Evolutionary conservation across 2,329 filamentous ascomycete genomes (phyloP).

Genomic region (Neopestalotiopsis clavispora): DNA sequence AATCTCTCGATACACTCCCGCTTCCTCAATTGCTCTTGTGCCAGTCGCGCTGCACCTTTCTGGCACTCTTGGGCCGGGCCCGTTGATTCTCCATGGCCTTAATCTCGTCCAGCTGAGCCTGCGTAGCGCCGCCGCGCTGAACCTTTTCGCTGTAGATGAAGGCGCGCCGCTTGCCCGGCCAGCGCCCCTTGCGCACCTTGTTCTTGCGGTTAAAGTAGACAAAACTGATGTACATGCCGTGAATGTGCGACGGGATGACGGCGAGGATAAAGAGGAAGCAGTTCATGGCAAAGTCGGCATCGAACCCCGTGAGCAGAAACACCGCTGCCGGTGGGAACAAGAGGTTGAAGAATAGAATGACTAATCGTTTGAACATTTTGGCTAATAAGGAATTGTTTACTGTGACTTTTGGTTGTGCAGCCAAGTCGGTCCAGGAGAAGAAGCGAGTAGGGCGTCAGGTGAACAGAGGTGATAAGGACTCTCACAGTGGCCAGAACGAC

Average conservation of each 20-base stretch:
- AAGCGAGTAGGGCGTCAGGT: not conserved
- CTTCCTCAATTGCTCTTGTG: not conserved
- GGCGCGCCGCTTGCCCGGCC: not conserved
- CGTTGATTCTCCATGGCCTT: not conserved
- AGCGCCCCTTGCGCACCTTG: slow-evolving; percentile 13
- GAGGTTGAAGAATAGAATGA: slow-evolving; percentile 12
- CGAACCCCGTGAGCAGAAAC: slow-evolving; percentile 1
- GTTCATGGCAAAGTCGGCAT: slow-evolving; percentile 12
- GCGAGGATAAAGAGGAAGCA: slow-evolving; percentile 15
- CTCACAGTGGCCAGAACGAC: no score
- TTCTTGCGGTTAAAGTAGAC: slow-evolving; percentile 16
- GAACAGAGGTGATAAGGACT: no score
- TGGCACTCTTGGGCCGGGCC: not conserved
- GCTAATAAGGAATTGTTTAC: not conserved
- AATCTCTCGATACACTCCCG: not conserved
- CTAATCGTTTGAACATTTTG: slow-evolving; percentile 15
- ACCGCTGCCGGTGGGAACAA: slow-evolving; percentile 9
- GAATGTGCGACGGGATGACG: slow-evolving; percentile 16
- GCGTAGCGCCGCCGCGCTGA: slow-evolving; percentile 8
- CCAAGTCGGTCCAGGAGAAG: not conserved
- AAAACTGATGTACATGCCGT: slow-evolving; percentile 18
- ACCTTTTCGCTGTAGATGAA: slow-evolving; percentile 16
- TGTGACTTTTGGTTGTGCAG: not conserved
- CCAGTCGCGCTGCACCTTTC: not conserved
- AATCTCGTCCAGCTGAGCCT: slow-evolving; percentile 9